Conservation (phyloP, 2,329 filamentous ascomycete species). For the Botryosphaeria agaves region DNA sequence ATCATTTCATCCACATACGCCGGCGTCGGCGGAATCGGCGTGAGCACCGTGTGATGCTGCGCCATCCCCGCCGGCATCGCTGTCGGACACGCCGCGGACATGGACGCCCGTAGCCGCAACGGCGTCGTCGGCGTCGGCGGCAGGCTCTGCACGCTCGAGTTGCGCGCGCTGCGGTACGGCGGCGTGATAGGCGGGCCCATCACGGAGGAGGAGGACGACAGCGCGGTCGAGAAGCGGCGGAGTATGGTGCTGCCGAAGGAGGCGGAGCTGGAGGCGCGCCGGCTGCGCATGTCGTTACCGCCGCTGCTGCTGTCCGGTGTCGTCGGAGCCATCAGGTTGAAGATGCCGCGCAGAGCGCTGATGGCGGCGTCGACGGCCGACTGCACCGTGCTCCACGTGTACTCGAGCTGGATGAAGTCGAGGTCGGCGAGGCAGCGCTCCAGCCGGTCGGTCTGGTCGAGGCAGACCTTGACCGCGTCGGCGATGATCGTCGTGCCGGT, state of each 20-base stretch:
- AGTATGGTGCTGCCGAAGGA: constrained; percentile 11
- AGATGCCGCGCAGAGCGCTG: constrained; percentile 25
- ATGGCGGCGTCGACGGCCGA: constrained; percentile 21
- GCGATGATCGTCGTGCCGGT: constrained; percentile 26
- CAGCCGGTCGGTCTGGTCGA: constrained; percentile 21
- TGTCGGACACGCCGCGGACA: constrained; percentile 1
- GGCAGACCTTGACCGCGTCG: constrained; percentile 24
- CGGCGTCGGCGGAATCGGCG: constrained; percentile 24
- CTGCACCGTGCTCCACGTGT: constrained; percentile 24
- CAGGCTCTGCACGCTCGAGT: neutral
- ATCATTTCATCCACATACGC: constrained; percentile 12
- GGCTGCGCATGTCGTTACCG: no score
- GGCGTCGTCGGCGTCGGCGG: constrained; percentile 1
- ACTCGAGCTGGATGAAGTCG: constrained; percentile 29
- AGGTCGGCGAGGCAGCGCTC: constrained; percentile 24
- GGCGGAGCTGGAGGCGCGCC: constrained; percentile 11
- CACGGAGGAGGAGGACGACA: no score
- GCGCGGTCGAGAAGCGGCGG: constrained; percentile 14
- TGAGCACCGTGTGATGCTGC: constrained; percentile 13
- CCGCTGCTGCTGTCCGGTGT: constrained; percentile 5
- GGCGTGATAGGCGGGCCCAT: no score
- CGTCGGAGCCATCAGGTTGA: constrained; percentile 22
- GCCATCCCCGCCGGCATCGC: neutral
- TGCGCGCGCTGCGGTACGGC: neutral
- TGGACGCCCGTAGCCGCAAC: constrained; percentile 1